These are phyloP conservation scores for Omphalotus olearius DNA, from an alignment of 1,284 basidiomycete genomes.

Conservation along the genomic window DNA sequence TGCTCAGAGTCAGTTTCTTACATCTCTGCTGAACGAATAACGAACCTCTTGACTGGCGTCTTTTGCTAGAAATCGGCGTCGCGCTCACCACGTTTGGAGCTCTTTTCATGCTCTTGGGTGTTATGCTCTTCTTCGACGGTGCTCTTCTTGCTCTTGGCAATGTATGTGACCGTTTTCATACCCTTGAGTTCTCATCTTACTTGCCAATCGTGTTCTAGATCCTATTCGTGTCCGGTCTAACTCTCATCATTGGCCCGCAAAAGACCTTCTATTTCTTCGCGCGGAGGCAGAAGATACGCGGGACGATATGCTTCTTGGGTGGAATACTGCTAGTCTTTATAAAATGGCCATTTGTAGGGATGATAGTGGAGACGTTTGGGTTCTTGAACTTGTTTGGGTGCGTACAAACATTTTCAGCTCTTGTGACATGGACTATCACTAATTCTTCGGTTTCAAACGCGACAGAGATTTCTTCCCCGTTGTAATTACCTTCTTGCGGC, in stretches of 20 bases:
- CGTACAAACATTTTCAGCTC: constrained; percentile 32
- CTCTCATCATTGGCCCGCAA: constrained; percentile 91
- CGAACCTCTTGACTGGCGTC: neutral
- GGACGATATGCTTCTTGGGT: constrained; percentile 89
- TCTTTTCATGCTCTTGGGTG: constrained; percentile 94
- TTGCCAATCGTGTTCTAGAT: constrained; percentile 46
- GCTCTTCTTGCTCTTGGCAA: constrained; percentile 97
- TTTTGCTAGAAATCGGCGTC: constrained; percentile 81
- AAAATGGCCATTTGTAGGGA: constrained; percentile 92
- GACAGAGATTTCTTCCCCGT: constrained; percentile 98
- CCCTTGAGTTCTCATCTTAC: neutral
- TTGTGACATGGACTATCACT: neutral
- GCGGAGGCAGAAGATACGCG: constrained; percentile 91
- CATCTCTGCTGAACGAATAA: neutral
- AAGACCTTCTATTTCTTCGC: constrained; percentile 99
- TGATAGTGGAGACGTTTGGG: constrained; percentile 92
- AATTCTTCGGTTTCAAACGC: constrained; percentile 14
- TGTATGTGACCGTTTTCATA: constrained; percentile 40
- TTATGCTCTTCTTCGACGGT: constrained; percentile 96
- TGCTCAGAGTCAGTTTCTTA: constrained; percentile 48
- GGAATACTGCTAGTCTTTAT: constrained; percentile 86
- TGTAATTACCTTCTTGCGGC: constrained; percentile 92
- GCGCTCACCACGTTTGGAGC: constrained; percentile 96
- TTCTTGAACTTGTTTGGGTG: constrained; percentile 98
- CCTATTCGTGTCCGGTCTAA: constrained; percentile 88